phyloP scores from a whole-genome alignment of 2,329 filamentous ascomycete species.

The Xylariaceae sp. region DNA sequence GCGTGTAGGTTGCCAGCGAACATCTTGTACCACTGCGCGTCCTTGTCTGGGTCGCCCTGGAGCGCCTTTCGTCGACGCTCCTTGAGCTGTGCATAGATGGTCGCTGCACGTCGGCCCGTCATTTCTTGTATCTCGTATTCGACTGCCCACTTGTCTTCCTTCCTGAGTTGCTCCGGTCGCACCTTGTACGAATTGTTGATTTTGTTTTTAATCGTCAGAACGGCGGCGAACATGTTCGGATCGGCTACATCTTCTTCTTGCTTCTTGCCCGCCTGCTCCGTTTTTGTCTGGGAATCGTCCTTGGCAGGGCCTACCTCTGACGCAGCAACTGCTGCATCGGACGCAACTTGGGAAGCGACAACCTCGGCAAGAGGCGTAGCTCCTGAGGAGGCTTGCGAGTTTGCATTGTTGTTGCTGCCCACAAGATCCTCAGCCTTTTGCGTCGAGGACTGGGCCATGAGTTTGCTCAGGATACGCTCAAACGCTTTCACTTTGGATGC shows the following conservation, averaged over 20 bases:
- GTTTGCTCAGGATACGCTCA: conserved; percentile 45
- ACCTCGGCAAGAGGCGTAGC: conserved; percentile 1
- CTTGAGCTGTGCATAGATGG: conserved; percentile 53
- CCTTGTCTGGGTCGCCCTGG: conserved; percentile 37
- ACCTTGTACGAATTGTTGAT: conserved; percentile 60
- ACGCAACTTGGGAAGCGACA: conserved; percentile 7
- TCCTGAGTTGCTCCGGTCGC: conserved; percentile 49
- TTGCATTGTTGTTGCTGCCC: conserved; percentile 1
- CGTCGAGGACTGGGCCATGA: conserved; percentile 37
- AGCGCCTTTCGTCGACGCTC: conserved; percentile 47
- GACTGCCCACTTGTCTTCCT: conserved; percentile 58
- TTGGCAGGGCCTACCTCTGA: not conserved
- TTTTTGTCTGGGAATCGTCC: no score
- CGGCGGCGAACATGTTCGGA: conserved; percentile 59
- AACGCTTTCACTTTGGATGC: conserved; percentile 43
- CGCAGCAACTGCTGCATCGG: conserved; percentile 1
- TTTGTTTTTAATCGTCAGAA: conserved; percentile 65
- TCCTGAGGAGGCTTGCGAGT: conserved; percentile 2
- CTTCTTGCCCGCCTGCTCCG: not conserved
- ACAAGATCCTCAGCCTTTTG: conserved; percentile 7
- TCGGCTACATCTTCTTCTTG: no score
- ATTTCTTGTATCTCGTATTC: conserved; percentile 72
- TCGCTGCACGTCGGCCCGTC: conserved; percentile 36
- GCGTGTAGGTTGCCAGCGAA: conserved; percentile 38
- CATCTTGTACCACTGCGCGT: conserved; percentile 41